Evolutionary conservation across 2,329 filamentous ascomycete genomes (phyloP).

Genomic region (Colletotrichum costaricense): DNA sequence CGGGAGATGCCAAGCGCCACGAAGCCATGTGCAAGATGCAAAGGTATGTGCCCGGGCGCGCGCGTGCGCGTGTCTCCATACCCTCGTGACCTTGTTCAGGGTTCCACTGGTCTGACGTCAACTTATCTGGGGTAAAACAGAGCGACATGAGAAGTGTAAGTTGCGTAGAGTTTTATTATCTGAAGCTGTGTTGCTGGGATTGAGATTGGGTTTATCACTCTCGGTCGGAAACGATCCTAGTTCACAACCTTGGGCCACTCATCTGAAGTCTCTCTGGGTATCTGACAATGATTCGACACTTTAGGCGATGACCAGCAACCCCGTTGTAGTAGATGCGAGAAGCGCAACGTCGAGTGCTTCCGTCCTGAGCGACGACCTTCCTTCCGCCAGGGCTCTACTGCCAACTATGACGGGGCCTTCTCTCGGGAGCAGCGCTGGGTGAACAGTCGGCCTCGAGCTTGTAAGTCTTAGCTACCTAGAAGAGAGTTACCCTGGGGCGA

Average conservation of each 20-base stretch:
- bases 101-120: constrained; percentile 11
- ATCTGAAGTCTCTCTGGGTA: too few species aligned
- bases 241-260: neutral
- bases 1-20: constrained; percentile 39
- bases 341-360: constrained; percentile 47
- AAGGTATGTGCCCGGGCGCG: constrained; percentile 35
- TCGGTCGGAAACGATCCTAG: neutral
- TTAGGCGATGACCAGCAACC: constrained; percentile 52
- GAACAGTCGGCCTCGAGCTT: constrained; percentile 47
- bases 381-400: constrained; percentile 49
- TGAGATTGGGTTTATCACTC: neutral
- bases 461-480: constrained; percentile 38
- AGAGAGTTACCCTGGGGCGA: neutral
- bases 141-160: constrained; percentile 42
- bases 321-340: constrained; percentile 47
- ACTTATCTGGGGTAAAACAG: constrained; percentile 20
- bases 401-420: constrained; percentile 40
- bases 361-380: constrained; percentile 49
- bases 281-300: neutral
- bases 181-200: neutral
- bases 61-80: neutral
- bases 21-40: constrained; percentile 40
- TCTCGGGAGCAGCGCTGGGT: constrained; percentile 50
- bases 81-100: neutral
- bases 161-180: neutral